Conservation (phyloP, 1,284 basidiomycete genomes). For the Prillingera fragicola region DNA sequence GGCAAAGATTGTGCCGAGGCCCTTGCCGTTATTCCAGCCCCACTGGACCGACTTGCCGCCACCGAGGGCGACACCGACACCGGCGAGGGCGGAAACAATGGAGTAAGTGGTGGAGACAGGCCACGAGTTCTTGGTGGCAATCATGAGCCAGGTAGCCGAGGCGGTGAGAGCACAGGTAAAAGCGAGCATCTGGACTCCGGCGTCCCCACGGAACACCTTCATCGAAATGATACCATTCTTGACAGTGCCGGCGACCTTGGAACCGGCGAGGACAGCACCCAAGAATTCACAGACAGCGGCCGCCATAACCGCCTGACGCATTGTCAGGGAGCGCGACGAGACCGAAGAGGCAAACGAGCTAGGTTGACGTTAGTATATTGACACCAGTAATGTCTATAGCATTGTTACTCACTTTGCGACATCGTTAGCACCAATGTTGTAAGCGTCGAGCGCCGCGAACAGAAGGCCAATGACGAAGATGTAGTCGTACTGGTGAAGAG, state of each 20-base stretch:
- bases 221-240: conserved; percentile 50
- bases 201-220: conserved; percentile 46
- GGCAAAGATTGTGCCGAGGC: conserved; percentile 49
- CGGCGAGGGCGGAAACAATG: conserved; percentile 50
- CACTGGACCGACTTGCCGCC: conserved; percentile 49
- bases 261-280: conserved; percentile 49
- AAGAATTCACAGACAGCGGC: conserved; percentile 51
- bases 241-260: conserved; percentile 49
- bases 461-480: conserved; percentile 49
- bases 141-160: conserved; percentile 49
- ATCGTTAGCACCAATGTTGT: conserved; percentile 51
- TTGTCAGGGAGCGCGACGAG: conserved; percentile 49
- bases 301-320: conserved; percentile 48
- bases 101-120: conserved; percentile 51
- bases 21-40: conserved; percentile 53
- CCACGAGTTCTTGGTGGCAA: conserved; percentile 47
- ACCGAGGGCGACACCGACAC: conserved; percentile 51
- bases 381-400: neutral
- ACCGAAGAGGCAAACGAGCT: conserved; percentile 52
- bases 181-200: conserved; percentile 50
- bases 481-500: conserved; percentile 49
- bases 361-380: conserved; percentile 14
- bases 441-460: conserved; percentile 50
- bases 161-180: conserved; percentile 49
- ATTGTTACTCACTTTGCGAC: conserved; percentile 25